Conservation (phyloP, 257 asterid genomes). For the Verbascum thapsus region DNA sequence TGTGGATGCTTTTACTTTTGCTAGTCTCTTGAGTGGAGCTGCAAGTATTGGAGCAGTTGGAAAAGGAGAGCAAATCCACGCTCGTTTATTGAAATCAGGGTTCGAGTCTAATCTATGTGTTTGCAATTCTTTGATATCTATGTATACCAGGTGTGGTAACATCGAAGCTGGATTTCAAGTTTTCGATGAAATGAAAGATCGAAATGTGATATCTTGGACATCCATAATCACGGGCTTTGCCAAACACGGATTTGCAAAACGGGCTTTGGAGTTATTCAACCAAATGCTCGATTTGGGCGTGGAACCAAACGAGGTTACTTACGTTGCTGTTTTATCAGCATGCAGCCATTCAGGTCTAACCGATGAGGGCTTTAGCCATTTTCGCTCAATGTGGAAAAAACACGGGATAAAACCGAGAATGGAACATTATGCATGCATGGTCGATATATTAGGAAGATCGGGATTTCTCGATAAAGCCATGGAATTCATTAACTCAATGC, state of each 20-base stretch:
- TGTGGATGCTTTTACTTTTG: conserved; percentile 82
- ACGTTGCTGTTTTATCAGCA: conserved; percentile 79
- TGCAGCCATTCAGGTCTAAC: conserved; percentile 87
- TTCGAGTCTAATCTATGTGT: conserved; percentile 51
- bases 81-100: conserved; percentile 74
- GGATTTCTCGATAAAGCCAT: conserved; percentile 63
- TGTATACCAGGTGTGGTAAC: conserved; percentile 90
- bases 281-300: conserved; percentile 61
- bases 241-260: conserved; percentile 73
- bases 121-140: conserved; percentile 79
- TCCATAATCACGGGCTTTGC: conserved; percentile 88
- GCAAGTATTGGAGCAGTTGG: conserved; percentile 90
- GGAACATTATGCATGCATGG: conserved; percentile 96
- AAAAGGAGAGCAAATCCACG: conserved; percentile 89
- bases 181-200: conserved; percentile 53
- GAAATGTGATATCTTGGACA: conserved; percentile 82
- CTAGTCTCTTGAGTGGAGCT: conserved; percentile 92
- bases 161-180: conserved; percentile 72
- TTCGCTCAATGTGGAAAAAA: conserved; percentile 52
- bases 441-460: conserved; percentile 76
- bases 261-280: conserved; percentile 58
- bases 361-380: conserved; percentile 72
- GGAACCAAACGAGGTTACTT: conserved; percentile 89
- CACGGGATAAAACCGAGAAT: conserved; percentile 72
- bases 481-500: conserved; percentile 62